phyloP scores from a whole-genome alignment of 2,329 filamentous ascomycete genomes.

The Cladosporium cucumerinum region DNA sequence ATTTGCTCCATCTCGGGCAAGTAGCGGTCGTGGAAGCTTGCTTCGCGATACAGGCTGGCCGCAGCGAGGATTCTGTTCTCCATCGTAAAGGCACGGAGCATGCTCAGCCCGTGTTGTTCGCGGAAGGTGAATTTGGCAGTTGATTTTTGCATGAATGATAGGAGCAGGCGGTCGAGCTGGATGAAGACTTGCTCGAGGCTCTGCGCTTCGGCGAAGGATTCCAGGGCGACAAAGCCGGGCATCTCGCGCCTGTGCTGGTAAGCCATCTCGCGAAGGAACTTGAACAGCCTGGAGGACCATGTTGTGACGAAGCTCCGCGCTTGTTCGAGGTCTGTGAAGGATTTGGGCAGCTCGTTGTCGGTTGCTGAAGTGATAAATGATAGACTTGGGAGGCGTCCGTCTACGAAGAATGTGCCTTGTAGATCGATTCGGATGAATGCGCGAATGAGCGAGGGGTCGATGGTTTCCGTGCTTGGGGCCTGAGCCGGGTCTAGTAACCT shows the following conservation, averaged over 20 bases:
- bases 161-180: constrained; percentile 28
- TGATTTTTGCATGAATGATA: constrained; percentile 32
- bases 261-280: constrained; percentile 30
- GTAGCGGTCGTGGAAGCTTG: constrained; percentile 27
- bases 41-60: constrained; percentile 29
- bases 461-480: constrained; percentile 21
- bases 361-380: constrained; percentile 28
- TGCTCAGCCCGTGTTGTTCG: constrained; percentile 31
- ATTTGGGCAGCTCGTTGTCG: constrained; percentile 24
- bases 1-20: constrained; percentile 32
- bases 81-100: constrained; percentile 30
- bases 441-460: constrained; percentile 29
- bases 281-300: constrained; percentile 30
- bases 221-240: constrained; percentile 28
- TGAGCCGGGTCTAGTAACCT: constrained; percentile 24
- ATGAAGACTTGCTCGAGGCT: constrained; percentile 27
- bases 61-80: constrained; percentile 30
- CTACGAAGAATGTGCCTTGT: constrained; percentile 30
- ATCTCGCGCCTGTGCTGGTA: constrained; percentile 28
- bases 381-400: constrained; percentile 28
- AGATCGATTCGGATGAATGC: constrained; percentile 33
- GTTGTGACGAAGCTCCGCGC: constrained; percentile 30
- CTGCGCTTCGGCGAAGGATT: constrained; percentile 28
- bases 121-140: constrained; percentile 25
- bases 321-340: constrained; percentile 29